Percentiles rank a stretch among this genome's conserved stretches.
phyloP scores from a whole-genome alignment of 495 filamentous ascomycete genomes.

The Thozetella sp. region DNA sequence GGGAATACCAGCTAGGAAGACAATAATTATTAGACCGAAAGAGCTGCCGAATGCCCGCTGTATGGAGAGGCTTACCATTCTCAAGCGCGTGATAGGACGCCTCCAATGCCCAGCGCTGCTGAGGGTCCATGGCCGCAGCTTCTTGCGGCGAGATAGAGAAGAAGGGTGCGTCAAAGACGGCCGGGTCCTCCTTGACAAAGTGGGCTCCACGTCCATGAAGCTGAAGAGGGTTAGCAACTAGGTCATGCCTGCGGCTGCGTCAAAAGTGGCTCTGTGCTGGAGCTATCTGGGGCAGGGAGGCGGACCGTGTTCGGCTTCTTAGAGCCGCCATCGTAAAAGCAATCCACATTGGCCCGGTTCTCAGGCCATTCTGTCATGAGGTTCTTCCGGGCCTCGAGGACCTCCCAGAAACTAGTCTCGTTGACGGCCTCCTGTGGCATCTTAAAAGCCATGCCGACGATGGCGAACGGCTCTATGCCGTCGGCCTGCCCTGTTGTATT shows the following conservation, averaged over 20 bases:
- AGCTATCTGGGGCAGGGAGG: background rate
- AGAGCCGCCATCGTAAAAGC: conserved; percentile 17
- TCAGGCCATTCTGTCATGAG: conserved; percentile 33
- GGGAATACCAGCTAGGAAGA: conserved; percentile 20
- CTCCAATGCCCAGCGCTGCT: conserved; percentile 45
- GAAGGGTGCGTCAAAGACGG: conserved; percentile 51
- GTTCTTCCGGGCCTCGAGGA: conserved; percentile 29
- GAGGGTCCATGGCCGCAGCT: conserved; percentile 39
- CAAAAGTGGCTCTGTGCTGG: background rate
- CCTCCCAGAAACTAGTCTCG: conserved; percentile 31
- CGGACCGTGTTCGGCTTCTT: conserved; percentile 3
- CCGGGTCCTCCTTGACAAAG: conserved; percentile 35
- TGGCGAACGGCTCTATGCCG: too few relatives aligned
- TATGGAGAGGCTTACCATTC: conserved; percentile 35
- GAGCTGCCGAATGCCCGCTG: too few relatives aligned
- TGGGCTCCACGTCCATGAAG: conserved; percentile 18
- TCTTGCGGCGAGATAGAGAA: conserved; percentile 55
- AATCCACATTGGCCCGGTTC: conserved; percentile 21
- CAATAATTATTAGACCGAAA: conserved; percentile 7
- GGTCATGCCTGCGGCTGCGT: background rate
- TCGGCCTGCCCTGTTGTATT: too few relatives aligned
- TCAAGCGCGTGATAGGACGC: conserved; percentile 54
- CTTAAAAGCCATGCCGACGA: conserved; percentile 38
- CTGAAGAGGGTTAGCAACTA: background rate
- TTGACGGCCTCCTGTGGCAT: conserved; percentile 32